These are phyloP conservation scores for Penicillium ucsense DNA, from an alignment of 495 filamentous ascomycete species.

Conservation along the genomic window DNA sequence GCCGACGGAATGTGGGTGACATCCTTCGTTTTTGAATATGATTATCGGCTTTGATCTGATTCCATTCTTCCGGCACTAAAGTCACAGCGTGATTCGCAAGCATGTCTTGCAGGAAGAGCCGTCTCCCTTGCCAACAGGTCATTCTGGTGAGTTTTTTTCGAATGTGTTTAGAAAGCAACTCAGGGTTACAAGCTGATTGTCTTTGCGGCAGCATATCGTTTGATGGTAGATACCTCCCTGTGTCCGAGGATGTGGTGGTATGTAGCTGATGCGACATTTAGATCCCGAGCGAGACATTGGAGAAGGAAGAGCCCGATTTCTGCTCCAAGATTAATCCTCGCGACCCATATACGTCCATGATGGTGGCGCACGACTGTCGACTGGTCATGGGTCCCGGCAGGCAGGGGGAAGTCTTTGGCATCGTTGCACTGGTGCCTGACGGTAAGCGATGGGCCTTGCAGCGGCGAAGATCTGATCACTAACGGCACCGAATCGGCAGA, in stretches of 20 bases:
- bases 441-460: background rate
- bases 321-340: constrained; percentile 17
- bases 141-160: constrained; percentile 10
- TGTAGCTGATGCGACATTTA: background rate
- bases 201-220: constrained; percentile 10
- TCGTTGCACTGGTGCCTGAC: constrained; percentile 15
- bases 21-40: too few species aligned
- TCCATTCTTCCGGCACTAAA: background rate
- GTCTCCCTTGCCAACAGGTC: constrained; percentile 9
- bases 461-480: background rate
- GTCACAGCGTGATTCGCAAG: constrained; percentile 11
- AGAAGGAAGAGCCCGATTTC: constrained; percentile 13
- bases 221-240: constrained; percentile 8
- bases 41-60: background rate
- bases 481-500: constrained; percentile 1
- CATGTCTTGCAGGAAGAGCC: constrained; percentile 5
- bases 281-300: constrained; percentile 11
- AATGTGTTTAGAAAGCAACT: too few species aligned
- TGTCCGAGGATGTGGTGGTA: background rate
- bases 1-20: constrained; percentile 35
- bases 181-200: background rate
- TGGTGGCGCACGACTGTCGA: constrained; percentile 14
- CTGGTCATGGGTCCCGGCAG: constrained; percentile 16
- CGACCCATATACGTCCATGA: constrained; percentile 14
- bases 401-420: constrained; percentile 13